These are phyloP conservation scores for Fraxinus pennsylvanica DNA, from an alignment of 257 asterid genomes.

Conservation along the genomic window DNA sequence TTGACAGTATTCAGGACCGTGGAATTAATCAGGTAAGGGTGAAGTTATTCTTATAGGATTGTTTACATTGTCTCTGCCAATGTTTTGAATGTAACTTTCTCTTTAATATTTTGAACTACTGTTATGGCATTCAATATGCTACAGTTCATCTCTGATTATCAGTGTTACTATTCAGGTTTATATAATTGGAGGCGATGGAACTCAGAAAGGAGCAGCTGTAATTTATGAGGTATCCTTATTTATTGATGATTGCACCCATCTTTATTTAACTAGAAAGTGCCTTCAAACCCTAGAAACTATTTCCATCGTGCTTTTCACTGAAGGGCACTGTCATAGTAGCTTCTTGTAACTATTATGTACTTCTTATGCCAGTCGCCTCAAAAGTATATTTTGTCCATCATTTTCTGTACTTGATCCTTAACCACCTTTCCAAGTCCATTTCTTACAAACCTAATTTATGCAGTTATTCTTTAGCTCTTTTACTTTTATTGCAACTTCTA, in stretches of 20 bases:
- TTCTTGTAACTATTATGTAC: not conserved
- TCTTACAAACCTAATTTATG: not conserved
- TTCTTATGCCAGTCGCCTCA: too few relatives aligned
- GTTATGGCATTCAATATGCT: constrained; percentile 17
- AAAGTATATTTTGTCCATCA: too few relatives aligned
- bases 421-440: constrained; percentile 9
- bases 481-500: not conserved
- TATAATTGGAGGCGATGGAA: constrained; percentile 97
- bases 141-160: constrained; percentile 28
- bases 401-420: not conserved
- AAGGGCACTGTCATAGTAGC: constrained; percentile 8
- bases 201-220: constrained; percentile 86
- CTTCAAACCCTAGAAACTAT: not conserved
- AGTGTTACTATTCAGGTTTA: constrained; percentile 59
- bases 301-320: not conserved
- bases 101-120: constrained; percentile 17
- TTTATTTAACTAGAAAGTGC: not conserved
- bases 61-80: constrained; percentile 11
- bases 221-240: constrained; percentile 65
- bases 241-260: not conserved
- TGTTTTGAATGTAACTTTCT: constrained; percentile 20
- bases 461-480: not conserved
- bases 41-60: constrained; percentile 6
- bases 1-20: constrained; percentile 94
- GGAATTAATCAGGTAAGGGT: constrained; percentile 79